Evolutionary conservation across 345 rosid species (phyloP), one percentile per base, ranked within the genome.

Genomic region (Bruguiera gymnorhiza): DNA sequence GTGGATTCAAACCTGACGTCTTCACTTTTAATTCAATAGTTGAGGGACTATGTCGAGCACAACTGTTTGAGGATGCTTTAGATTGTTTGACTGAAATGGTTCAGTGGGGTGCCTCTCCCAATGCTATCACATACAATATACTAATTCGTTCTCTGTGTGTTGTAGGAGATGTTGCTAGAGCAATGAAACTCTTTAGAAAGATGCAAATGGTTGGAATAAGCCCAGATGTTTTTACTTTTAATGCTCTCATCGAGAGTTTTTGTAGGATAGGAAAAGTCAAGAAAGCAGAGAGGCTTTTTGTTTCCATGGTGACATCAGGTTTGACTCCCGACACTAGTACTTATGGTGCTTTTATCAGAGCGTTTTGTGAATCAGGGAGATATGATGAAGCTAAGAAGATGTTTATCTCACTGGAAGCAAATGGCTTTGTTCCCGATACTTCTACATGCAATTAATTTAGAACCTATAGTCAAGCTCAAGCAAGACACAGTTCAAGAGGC

Each of bases 101-200:
- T 67, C 84, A 83, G 64, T 92, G 99, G 97, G 88, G 89, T n/a
- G 78, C 90, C 75, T 59, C 83, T 73, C 97, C 96, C 56, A 95
- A 82, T 73, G 79, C 80, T 69, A 82, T 87, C 68, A 90, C 87
- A 24, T 88, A 89, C 78, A 87, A 89, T 72, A 87, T 86, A 55
- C 34, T 95, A 52, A 81, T 90, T 57, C 96, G 81, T 8, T 83
- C 88, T 15, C 72, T 83, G 50, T 87, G 91, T 77, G 66, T 70
- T 16, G 56, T 52, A 3, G 90, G 97, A n/a, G 86, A 87, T 82
- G 78, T 76, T 52, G 70, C 71, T 58, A 81, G 84, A 70, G 81
- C 97, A 34, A 46, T 81, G 82, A 80, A 72, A 75, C 81, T 88
- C 70, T 70, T 90, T 63, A 75, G 68, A 65, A 77, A 82, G 76